A percentile compares a stretch with the other conserved stretches of the same genome.
Conservation (phyloP, 176 grass and related monocot species). For the Alopecurus myosuroides region DNA sequence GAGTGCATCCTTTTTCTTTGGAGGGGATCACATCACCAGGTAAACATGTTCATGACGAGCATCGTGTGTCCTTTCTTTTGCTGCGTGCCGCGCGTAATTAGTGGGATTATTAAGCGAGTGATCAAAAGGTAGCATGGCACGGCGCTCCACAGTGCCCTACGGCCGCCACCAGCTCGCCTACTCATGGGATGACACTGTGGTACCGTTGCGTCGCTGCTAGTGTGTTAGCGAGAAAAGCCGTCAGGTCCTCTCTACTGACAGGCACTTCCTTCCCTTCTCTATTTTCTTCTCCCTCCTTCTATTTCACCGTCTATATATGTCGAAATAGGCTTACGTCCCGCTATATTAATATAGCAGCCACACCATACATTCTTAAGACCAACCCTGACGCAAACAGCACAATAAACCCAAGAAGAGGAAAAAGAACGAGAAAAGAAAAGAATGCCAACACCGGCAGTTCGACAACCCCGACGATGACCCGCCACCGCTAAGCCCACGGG, state of each 20-base stretch:
- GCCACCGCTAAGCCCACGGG: too few species aligned
- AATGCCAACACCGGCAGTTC: too few species aligned
- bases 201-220: conserved; percentile 20
- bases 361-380: too few species aligned
- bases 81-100: neutral
- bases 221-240: neutral
- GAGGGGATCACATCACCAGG: neutral
- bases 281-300: neutral
- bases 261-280: neutral
- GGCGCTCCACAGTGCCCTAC: neutral
- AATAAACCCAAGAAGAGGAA: too few species aligned
- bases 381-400: too few species aligned
- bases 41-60: neutral
- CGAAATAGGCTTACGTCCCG: too few species aligned
- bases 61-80: neutral
- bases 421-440: too few species aligned
- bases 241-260: neutral
- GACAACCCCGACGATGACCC: too few species aligned
- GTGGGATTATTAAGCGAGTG: neutral
- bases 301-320: neutral
- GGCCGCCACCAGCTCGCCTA: conserved; percentile 1
- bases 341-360: too few species aligned
- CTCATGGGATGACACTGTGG: conserved; percentile 29
- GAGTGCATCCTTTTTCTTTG: too few species aligned
- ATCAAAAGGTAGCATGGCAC: neutral